These are phyloP conservation scores for Candida frijolesensis DNA, from an alignment of 1,139 yeast genomes.

Conservation along the genomic window DNA sequence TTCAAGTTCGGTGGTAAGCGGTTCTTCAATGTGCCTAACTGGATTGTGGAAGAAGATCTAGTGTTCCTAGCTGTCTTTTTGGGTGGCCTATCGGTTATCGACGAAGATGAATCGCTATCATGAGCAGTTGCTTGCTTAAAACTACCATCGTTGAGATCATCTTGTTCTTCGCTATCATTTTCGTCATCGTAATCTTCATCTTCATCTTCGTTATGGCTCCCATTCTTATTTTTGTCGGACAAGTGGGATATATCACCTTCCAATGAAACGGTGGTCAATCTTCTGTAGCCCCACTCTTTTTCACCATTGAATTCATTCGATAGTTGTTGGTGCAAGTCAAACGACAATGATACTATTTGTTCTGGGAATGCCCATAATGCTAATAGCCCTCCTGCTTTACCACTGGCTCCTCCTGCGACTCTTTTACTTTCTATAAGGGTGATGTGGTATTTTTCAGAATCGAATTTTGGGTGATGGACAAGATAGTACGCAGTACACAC, in stretches of 20 bases:
- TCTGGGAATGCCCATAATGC: slow-evolving; percentile 98
- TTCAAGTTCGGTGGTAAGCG: slow-evolving; percentile 71
- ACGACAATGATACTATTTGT: slow-evolving; percentile 88
- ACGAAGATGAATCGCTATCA: slow-evolving; percentile 25
- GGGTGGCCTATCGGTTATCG: slow-evolving; percentile 32
- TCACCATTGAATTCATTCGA: slow-evolving; percentile 79
- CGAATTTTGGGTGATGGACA: slow-evolving; percentile 79
- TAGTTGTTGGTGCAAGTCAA: slow-evolving; percentile 80
- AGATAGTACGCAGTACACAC: slow-evolving; percentile 92
- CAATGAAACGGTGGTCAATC: slow-evolving; percentile 81
- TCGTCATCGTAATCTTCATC: slow-evolving; percentile 10
- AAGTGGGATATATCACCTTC: slow-evolving; percentile 72
- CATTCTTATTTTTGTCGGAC: slow-evolving; percentile 16
- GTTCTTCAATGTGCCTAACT: slow-evolving; percentile 17
- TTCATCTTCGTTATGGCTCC: slow-evolving; percentile 10
- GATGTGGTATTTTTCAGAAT: slow-evolving; percentile 71
- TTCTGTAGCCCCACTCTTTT: slow-evolving; percentile 88
- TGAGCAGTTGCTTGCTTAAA: slow-evolving; percentile 14
- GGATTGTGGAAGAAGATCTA: slow-evolving; percentile 18
- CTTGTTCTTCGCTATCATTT: slow-evolving; percentile 7
- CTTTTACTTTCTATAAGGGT: slow-evolving; percentile 88
- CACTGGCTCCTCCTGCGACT: slow-evolving; percentile 97
- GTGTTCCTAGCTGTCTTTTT: slow-evolving; percentile 37
- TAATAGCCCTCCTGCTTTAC: slow-evolving; percentile 94
- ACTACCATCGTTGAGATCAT: slow-evolving; percentile 14